Evolutionary conservation across 495 filamentous ascomycete species (phyloP), one percentile per base, ranked within the genome.

Genomic region (Penicillium turbatum): DNA sequence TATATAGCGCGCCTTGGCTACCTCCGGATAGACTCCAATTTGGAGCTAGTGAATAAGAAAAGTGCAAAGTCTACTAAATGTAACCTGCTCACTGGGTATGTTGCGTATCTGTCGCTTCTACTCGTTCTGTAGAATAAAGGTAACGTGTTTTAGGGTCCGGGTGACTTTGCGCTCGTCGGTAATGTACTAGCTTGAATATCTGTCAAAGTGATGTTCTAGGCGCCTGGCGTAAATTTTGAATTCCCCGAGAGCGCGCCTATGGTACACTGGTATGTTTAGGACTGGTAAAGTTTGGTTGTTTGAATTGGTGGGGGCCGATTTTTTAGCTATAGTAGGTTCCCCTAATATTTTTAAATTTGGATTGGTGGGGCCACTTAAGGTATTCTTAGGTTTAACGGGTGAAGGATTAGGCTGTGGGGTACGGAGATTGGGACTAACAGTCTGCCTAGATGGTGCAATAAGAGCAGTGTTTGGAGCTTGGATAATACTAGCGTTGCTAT

Each of bases 31-130:
- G 0, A 39, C 35, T 41, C 48, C 48, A 7, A 16, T 42, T 13
- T 51, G 37, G 17, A 51, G 26, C 36, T 51, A 38, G 12, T 51
- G 36, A 24, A 51, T 51, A n/a, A 51, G 27, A 12, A 51, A 51
- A 3, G 48, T 42, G 38, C 48, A 42, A 30, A 51, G 34, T 1
- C 12, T 34, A 17, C 11, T 27, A 19, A 42, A 51, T 13, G 48
- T 42, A 38, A 41, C n/a, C 17, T 42, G n/a, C 15, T 32, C 37
- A 10, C 29, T 17, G 13, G 48, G 36, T 17, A 39, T 10, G 17
- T 32, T 17, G 31, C 37, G 48, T 21, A 41, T 26, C 16, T 51
- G 37, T 19, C 37, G 48, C 19, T 42, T 51, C 37, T 29, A 51
- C 12, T 40, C 37, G 16, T 51, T 38, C 30, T 51, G 38, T 3